Conservation (phyloP, 345 rosid genomes). For the Ceriops decandra region DNA sequence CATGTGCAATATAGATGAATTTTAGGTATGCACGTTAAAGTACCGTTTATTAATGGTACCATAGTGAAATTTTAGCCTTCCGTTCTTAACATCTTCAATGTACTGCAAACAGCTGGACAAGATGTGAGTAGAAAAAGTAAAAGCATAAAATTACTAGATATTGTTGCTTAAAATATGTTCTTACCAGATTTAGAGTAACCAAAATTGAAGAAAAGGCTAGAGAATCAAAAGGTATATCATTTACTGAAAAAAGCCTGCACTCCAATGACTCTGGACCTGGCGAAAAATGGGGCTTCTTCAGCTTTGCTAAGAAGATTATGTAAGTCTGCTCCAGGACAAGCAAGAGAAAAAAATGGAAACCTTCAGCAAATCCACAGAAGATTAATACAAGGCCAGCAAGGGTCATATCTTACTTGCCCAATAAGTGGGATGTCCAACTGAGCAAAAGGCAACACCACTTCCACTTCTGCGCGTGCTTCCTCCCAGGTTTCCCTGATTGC, state of each 20-base stretch:
- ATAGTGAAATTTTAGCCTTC: conserved; percentile 71
- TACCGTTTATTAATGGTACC: conserved; percentile 91
- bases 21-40: neutral
- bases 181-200: conserved; percentile 79
- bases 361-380: conserved; percentile 10
- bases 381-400: conserved; percentile 7
- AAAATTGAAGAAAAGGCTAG: conserved; percentile 89
- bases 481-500: conserved; percentile 96
- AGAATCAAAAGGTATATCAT: conserved; percentile 83
- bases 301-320: conserved; percentile 80
- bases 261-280: conserved; percentile 95
- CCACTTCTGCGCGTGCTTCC: conserved; percentile 91
- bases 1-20: too few relatives aligned
- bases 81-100: conserved; percentile 65
- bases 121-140: neutral
- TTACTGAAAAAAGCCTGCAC: conserved; percentile 72
- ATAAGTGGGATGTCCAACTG: conserved; percentile 93
- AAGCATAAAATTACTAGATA: neutral
- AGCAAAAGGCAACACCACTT: conserved; percentile 82
- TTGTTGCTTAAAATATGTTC: conserved; percentile 14
- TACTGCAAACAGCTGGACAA: conserved; percentile 49
- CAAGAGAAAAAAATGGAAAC: conserved; percentile 9
- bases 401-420: conserved; percentile 57
- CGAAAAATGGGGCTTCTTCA: conserved; percentile 71
- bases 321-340: conserved; percentile 66